Conservation (phyloP, 495 filamentous ascomycete genomes). For the Annulohypoxylon bovei region DNA sequence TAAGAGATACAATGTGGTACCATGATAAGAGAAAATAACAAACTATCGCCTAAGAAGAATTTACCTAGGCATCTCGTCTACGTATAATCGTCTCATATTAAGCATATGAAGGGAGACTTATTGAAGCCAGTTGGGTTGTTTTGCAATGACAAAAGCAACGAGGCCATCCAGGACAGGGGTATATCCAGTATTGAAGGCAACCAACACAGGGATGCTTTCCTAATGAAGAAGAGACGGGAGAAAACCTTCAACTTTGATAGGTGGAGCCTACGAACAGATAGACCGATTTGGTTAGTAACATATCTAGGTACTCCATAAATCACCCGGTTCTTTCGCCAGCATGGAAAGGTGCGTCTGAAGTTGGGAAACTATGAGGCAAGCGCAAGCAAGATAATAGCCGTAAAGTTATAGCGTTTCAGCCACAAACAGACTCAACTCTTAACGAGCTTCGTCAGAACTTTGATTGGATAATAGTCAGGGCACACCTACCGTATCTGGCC, state of each 20-base stretch:
- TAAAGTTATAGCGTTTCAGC: conserved; percentile 30
- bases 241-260: conserved; percentile 4
- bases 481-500: conserved; percentile 21
- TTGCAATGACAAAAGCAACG: not conserved
- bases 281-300: conserved; percentile 12
- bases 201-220: not conserved
- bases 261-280: conserved; percentile 1
- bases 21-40: not conserved
- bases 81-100: not conserved
- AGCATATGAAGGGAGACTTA: not conserved
- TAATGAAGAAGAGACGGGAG: not conserved
- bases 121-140: not conserved
- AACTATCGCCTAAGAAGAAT: conserved; percentile 1
- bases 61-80: conserved; percentile 1
- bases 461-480: conserved; percentile 16
- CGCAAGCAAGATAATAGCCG: not conserved
- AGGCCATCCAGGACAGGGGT: not conserved
- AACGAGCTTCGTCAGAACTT: not conserved
- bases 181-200: not conserved
- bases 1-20: not conserved
- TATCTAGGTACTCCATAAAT: not conserved
- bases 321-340: not conserved
- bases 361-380: not conserved
- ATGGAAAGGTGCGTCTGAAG: not conserved
- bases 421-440: not conserved